Conservation (phyloP, 169 alveolate species). For the Cyclospora cayetanensis region DNA sequence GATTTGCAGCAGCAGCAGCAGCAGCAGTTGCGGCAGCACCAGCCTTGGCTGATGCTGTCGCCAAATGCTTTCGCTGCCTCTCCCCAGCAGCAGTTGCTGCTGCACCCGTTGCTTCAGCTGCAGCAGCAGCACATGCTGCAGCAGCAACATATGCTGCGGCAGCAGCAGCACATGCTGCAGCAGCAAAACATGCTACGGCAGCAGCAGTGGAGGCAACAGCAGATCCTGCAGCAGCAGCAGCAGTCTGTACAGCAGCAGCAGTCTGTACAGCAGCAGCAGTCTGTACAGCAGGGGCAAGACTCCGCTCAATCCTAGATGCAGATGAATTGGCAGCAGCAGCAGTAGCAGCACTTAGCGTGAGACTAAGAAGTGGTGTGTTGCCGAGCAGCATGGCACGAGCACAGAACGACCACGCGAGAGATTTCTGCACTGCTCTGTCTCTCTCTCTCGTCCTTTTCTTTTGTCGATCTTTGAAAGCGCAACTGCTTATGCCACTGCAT, state of each 20-base stretch:
- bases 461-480: too few relatives aligned
- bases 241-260: background rate
- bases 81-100: slow-evolving; percentile 1
- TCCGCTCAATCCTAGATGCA: too few relatives aligned
- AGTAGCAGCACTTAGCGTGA: background rate
- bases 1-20: background rate
- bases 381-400: too few relatives aligned
- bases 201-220: background rate
- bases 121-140: background rate
- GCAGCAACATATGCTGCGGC: slow-evolving; percentile 27
- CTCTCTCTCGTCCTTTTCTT: too few relatives aligned
- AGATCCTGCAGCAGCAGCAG: slow-evolving; percentile 2
- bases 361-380: background rate
- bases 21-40: background rate
- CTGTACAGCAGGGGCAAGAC: background rate
- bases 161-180: background rate
- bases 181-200: slow-evolving; percentile 15
- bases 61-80: too few relatives aligned
- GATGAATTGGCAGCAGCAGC: slow-evolving; percentile 35
- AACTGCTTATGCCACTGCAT: too few relatives aligned
- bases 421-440: too few relatives aligned
- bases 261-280: background rate
- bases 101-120: background rate
- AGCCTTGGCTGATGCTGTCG: slow-evolving; percentile 3
- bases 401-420: too few relatives aligned